Percentiles rank a stretch among this genome's conserved stretches.
Conservation (phyloP, 257 asterid genomes). For the Eustoma russellianum region DNA sequence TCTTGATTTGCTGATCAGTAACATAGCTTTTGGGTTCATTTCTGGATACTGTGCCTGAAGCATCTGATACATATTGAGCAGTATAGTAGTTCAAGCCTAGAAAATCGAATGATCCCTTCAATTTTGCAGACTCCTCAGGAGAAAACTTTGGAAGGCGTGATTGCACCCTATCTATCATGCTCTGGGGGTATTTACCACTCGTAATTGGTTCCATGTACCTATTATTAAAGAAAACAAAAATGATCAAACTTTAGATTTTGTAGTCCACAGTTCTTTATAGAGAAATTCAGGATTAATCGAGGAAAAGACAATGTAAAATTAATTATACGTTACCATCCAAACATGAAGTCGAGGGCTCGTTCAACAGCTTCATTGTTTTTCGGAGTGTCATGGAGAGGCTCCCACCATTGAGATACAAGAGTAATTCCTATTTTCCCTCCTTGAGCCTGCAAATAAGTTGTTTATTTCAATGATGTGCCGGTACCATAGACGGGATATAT, state of each 20-base stretch:
- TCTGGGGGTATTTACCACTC: background rate
- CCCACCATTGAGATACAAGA: background rate
- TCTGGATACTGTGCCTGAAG: background rate
- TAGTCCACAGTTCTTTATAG: no score
- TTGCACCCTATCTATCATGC: background rate
- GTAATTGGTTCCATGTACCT: background rate
- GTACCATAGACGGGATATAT: no score
- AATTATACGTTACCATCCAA: conserved; percentile 2
- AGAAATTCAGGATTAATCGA: no score
- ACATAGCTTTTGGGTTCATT: background rate
- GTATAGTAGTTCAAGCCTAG: background rate
- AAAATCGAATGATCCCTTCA: background rate
- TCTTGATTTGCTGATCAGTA: background rate
- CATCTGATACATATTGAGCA: background rate
- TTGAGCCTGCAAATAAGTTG: background rate
- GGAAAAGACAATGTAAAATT: no score
- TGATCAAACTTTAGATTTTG: no score
- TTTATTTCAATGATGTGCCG: no score
- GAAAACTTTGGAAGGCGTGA: background rate
- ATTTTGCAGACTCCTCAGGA: background rate
- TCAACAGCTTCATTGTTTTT: background rate
- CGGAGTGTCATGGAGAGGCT: background rate
- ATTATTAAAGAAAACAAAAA: no score
- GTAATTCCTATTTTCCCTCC: conserved; percentile 1
- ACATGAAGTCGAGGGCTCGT: background rate